phyloP scores from a whole-genome alignment of 108 stramenopile genomes.

The Cyclostephanos tholiformis region DNA sequence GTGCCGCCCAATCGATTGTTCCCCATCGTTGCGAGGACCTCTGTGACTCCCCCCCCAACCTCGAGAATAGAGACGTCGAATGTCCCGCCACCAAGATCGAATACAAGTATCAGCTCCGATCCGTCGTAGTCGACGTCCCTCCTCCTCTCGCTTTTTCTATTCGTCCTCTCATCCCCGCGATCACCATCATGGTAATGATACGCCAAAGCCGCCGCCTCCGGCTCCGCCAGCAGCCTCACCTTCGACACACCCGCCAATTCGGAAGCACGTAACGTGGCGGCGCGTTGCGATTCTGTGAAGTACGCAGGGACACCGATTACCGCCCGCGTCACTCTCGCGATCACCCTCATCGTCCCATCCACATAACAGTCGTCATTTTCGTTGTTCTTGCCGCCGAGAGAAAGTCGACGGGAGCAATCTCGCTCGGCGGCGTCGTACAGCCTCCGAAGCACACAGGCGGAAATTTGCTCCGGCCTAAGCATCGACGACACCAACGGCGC shows the following conservation, averaged over 20 bases:
- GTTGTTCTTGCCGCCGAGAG: background rate
- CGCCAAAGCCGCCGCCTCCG: constrained; percentile 94
- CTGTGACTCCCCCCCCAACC: constrained; percentile 85
- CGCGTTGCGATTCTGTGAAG: constrained; percentile 88
- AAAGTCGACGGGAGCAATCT: constrained; percentile 7
- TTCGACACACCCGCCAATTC: constrained; percentile 82
- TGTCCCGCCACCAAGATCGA: constrained; percentile 96
- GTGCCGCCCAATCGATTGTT: constrained; percentile 89
- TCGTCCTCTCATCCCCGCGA: background rate
- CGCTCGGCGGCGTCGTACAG: constrained; percentile 57
- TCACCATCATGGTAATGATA: constrained; percentile 45
- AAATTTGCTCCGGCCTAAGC: constrained; percentile 75
- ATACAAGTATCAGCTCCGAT: constrained; percentile 87
- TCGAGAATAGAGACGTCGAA: constrained; percentile 92
- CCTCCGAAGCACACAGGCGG: constrained; percentile 71
- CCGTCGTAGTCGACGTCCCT: constrained; percentile 49
- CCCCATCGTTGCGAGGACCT: constrained; percentile 90
- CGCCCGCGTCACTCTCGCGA: constrained; percentile 66
- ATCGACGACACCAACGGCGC: constrained; percentile 1
- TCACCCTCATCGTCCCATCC: background rate
- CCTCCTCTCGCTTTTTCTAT: constrained; percentile 18
- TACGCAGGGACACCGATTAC: constrained; percentile 97
- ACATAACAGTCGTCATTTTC: constrained; percentile 23
- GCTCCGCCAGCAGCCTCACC: constrained; percentile 89
- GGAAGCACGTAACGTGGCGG: constrained; percentile 86